Conservation (phyloP, 768 basidiomycete genomes). For the Tephrocybe sp. region DNA sequence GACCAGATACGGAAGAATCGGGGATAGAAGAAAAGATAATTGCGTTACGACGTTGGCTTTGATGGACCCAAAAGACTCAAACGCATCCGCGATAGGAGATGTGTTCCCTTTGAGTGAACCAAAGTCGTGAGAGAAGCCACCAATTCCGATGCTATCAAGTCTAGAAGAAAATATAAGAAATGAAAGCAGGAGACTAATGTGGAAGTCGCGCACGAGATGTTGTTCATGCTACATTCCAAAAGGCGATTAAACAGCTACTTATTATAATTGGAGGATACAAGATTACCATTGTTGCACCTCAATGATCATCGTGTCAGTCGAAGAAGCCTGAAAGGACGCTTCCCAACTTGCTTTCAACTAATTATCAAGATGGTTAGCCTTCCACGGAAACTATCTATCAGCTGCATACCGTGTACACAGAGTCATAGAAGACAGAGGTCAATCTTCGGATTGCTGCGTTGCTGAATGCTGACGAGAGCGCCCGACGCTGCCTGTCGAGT, state of each 20-base stretch:
- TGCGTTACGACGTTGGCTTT: constrained; percentile 15
- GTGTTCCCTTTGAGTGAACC: constrained; percentile 39
- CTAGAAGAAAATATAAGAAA: constrained; percentile 22
- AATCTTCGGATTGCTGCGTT: constrained; percentile 36
- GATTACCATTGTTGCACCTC: constrained; percentile 44
- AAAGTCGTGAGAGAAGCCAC: constrained; percentile 53
- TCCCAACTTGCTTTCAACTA: constrained; percentile 29
- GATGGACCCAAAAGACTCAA: constrained; percentile 27
- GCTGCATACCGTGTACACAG: background rate
- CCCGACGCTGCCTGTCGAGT: constrained; percentile 35
- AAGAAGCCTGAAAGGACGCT: constrained; percentile 18
- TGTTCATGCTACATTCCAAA: constrained; percentile 33
- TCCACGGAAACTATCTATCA: background rate
- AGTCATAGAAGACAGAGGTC: constrained; percentile 32
- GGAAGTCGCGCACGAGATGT: constrained; percentile 34
- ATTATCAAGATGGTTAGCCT: background rate
- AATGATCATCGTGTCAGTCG: constrained; percentile 26
- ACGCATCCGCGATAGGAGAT: constrained; percentile 29
- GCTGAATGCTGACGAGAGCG: constrained; percentile 40
- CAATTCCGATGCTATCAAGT: constrained; percentile 50
- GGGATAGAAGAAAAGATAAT: constrained; percentile 19
- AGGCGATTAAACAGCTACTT: background rate
- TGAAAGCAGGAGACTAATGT: background rate
- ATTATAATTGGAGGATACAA: background rate
- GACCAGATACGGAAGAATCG: constrained; percentile 26